These are phyloP conservation scores for Tausonia pullulans DNA, from an alignment of 1,284 basidiomycete genomes.

Conservation along the genomic window DNA sequence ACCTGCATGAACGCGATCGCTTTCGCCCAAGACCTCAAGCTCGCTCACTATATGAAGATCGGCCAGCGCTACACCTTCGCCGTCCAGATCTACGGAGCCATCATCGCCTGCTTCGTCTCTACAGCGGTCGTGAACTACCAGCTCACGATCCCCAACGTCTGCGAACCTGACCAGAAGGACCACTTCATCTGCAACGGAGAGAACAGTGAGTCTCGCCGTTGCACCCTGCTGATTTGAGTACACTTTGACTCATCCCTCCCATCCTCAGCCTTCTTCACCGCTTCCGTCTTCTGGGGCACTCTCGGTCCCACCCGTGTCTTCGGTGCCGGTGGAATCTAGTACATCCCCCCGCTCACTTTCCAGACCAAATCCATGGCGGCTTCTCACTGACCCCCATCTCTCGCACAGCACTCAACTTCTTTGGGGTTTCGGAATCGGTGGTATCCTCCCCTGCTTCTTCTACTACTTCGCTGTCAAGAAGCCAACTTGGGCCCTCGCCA, in stretches of 20 bases:
- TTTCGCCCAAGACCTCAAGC: conserved; percentile 35
- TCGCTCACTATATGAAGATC: conserved; percentile 53
- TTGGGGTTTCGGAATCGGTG: conserved; percentile 17
- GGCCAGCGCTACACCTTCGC: conserved; percentile 33
- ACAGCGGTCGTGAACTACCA: conserved; percentile 19
- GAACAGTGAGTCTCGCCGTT: neutral
- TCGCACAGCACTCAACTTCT: neutral
- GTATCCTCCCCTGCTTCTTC: conserved; percentile 35
- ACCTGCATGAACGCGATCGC: conserved; percentile 18
- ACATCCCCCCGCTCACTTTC: conserved; percentile 25
- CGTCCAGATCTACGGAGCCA: conserved; percentile 17
- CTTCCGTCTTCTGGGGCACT: conserved; percentile 36
- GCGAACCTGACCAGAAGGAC: conserved; percentile 17
- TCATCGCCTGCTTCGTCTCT: conserved; percentile 15
- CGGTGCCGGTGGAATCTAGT: conserved; percentile 51
- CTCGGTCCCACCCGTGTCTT: conserved; percentile 39
- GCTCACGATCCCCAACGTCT: conserved; percentile 18
- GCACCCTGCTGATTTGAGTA: neutral
- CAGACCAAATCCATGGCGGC: conserved; percentile 22
- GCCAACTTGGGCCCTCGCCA: conserved; percentile 45
- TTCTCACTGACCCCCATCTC: conserved; percentile 29
- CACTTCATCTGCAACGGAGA: conserved; percentile 13
- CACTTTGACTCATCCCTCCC: conserved; percentile 11
- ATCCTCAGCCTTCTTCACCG: conserved; percentile 24
- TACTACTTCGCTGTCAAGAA: conserved; percentile 38